A percentile compares a stretch with the other conserved stretches of the same genome.
phyloP scores from a whole-genome alignment of 257 asterid genomes.

The Solanum habrochaites region DNA sequence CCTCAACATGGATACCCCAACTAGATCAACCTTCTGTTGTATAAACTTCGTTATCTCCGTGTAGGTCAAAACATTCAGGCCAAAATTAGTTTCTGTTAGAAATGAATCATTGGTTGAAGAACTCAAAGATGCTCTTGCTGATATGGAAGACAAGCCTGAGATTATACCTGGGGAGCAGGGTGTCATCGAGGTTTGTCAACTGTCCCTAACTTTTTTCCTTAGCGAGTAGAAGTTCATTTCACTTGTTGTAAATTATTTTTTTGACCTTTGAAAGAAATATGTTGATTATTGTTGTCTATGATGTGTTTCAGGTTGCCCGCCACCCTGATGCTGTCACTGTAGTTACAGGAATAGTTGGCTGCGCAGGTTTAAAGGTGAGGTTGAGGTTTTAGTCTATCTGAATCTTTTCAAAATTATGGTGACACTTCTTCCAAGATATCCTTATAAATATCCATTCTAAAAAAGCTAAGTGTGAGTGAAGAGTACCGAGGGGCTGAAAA shows the following conservation, averaged over 20 bases:
- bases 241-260: background rate
- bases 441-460: background rate
- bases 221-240: background rate
- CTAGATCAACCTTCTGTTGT: background rate
- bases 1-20: background rate
- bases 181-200: constrained; percentile 56
- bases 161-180: constrained; percentile 97
- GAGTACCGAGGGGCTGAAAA: background rate
- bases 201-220: background rate
- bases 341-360: constrained; percentile 97
- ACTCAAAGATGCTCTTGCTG: constrained; percentile 87
- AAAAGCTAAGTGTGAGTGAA: background rate
- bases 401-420: background rate
- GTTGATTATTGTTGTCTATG: background rate
- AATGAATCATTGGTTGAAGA: constrained; percentile 63
- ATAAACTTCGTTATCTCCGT: background rate
- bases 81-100: constrained; percentile 73
- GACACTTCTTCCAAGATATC: background rate
- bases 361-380: constrained; percentile 90
- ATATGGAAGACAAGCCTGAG: constrained; percentile 66
- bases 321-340: constrained; percentile 94
- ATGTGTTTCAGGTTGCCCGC: constrained; percentile 72
- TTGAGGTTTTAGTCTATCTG: background rate
- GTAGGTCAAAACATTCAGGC: constrained; percentile 77
- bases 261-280: background rate